Evolutionary conservation across 352 stramenopile genomes (phyloP), one percentile per base, ranked within the genome.

Genomic region (Ochromonadaceae sp.): DNA sequence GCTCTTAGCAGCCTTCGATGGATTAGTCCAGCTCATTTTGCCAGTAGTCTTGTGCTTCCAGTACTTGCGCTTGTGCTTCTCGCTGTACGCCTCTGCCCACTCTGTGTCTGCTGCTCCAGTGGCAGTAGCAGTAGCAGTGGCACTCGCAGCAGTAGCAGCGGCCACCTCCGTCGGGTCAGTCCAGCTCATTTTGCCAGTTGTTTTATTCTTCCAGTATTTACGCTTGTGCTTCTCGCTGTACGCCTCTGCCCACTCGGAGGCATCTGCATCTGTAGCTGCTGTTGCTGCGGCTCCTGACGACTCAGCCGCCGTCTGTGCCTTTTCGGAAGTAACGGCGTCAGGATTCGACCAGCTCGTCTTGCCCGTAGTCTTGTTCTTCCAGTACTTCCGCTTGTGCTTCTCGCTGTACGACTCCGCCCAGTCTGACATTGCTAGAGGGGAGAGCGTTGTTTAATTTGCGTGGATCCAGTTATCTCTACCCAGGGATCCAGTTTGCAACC

Each of bases 181-280:
- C 40, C 40, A 44, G 17, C 15, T 44, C 22, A 22, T 53, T 28
- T 9, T 53, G 22, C n/a, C 52, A 7, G 52, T 61, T 40, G 10
- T 12, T 61, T 61, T 61, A 53, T 53, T 61, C 35, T 49, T 61
- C 52, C 52, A 61, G 32, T 61, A 61, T 26, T 61, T 61, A 22
- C 28, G 9, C 3, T 61, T 55, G 5, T 61, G 10, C 25, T 61
- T 61, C 52, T 61, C 34, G 48, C 52, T 61, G 52, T 48, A 61
- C 2, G 34, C 20, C 30, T 61, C 52, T 61, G 44, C 52, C 52
- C 52, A 61, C 35, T 61, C 52, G 26, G 25, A 35, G 10, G 46
- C 22, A 35, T 22, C 14, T 35, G 25, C 10, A 28, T 17, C 30
- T 10, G n/a, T n/a, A n/a, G n/a, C n/a, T n/a, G n/a, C n/a, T n/a